Evolutionary conservation across 495 filamentous ascomycete genomes (phyloP).

Genomic region (Hypoxylon rickii): DNA sequence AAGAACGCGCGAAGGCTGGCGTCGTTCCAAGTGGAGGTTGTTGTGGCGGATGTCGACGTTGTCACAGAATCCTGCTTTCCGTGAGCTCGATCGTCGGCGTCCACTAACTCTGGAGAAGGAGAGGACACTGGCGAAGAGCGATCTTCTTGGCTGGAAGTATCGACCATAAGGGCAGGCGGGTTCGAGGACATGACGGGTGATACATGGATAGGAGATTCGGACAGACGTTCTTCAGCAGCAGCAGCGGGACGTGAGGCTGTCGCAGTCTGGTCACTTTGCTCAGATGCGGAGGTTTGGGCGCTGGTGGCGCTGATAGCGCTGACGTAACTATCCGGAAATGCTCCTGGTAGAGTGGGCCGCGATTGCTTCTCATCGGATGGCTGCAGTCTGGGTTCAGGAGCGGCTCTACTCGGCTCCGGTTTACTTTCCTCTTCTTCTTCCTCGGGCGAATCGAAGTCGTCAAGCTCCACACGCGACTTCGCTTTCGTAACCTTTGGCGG

Average conservation of each 20-base stretch:
- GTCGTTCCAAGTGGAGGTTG: conserved; percentile 76
- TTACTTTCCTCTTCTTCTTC: conserved; percentile 50
- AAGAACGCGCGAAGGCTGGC: conserved; percentile 83
- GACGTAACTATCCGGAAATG: conserved; percentile 46
- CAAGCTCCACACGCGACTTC: conserved; percentile 51
- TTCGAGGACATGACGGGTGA: conserved; percentile 59
- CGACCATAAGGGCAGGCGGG: conserved; percentile 64
- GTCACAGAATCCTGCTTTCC: conserved; percentile 50
- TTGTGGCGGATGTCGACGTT: conserved; percentile 49
- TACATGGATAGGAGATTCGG: conserved; percentile 79
- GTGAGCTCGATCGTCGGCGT: conserved; percentile 48
- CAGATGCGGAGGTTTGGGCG: conserved; percentile 30
- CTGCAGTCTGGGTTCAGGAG: conserved; percentile 27
- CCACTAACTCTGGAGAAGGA: conserved; percentile 68
- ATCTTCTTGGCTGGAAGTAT: conserved; percentile 68
- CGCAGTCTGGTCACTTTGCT: conserved; percentile 28
- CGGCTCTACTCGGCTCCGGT: conserved; percentile 31
- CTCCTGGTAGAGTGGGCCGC: conserved; percentile 37
- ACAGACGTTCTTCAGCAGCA: conserved; percentile 55
- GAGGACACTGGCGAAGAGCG: conserved; percentile 67
- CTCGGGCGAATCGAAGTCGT: conserved; percentile 54
- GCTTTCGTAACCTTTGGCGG: conserved; percentile 58
- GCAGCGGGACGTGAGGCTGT: conserved; percentile 33
- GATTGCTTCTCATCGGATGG: conserved; percentile 18
- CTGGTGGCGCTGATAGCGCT: conserved; percentile 5